Evolutionary conservation across 2,329 filamentous ascomycete species (phyloP).

Genomic region (Myrmaecium sp.): DNA sequence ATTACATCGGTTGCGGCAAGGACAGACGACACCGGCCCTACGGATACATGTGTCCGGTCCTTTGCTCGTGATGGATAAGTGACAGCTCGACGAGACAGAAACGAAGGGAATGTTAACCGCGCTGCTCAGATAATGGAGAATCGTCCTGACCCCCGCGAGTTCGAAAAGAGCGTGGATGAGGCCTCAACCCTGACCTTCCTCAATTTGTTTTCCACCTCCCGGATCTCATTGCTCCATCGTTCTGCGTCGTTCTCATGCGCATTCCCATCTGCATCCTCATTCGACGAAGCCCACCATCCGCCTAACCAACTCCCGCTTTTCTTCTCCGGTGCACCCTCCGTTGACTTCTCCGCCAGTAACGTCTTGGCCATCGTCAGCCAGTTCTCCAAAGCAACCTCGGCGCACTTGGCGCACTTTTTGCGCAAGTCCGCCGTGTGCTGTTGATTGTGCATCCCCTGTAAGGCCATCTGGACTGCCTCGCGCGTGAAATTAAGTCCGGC

Average conservation of each 20-base stretch:
- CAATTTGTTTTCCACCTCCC: background rate
- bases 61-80: too few species aligned
- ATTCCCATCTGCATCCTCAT: background rate
- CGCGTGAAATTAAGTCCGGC: slow-evolving; percentile 79
- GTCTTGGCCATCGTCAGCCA: slow-evolving; percentile 73
- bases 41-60: too few species aligned
- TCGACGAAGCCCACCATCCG: background rate
- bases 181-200: too few species aligned
- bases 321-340: slow-evolving; percentile 8
- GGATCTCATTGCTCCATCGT: background rate
- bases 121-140: too few species aligned
- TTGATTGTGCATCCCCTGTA: slow-evolving; percentile 30
- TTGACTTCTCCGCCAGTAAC: slow-evolving; percentile 37
- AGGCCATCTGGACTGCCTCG: slow-evolving; percentile 68
- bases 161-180: too few species aligned
- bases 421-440: slow-evolving; percentile 19
- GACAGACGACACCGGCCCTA: too few species aligned
- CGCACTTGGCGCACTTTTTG: slow-evolving; percentile 57
- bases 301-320: background rate
- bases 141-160: too few species aligned
- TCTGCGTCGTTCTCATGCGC: background rate
- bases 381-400: slow-evolving; percentile 59
- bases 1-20: too few species aligned
- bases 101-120: too few species aligned
- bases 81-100: too few species aligned